These are phyloP conservation scores for Lodderomyces parapsilosis DNA, from an alignment of 1,139 yeast species.

Conservation along the genomic window DNA sequence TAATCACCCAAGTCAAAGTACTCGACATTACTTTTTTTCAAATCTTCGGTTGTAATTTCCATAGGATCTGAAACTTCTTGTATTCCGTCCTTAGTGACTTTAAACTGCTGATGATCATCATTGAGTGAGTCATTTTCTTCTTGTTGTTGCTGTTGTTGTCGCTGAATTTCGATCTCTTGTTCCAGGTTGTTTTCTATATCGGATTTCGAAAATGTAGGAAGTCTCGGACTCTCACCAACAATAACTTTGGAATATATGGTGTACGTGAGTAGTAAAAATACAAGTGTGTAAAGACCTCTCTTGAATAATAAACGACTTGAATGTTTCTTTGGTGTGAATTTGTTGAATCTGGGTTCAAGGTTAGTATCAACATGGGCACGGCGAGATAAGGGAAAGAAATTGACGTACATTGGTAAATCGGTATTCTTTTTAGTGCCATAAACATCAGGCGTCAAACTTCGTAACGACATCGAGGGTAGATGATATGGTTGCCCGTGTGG, in stretches of 20 bases:
- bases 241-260: constrained; percentile 12
- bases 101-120: constrained; percentile 23
- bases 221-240: neutral
- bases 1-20: constrained; percentile 61
- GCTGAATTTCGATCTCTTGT: constrained; percentile 2
- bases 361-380: constrained; percentile 9
- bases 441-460: constrained; percentile 21
- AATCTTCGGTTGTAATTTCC: constrained; percentile 17
- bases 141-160: constrained; percentile 5
- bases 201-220: neutral
- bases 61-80: constrained; percentile 11
- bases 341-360: constrained; percentile 12
- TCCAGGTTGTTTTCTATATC: constrained; percentile 5
- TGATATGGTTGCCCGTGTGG: neutral
- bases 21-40: constrained; percentile 42
- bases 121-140: constrained; percentile 1
- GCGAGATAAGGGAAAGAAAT: neutral
- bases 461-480: constrained; percentile 9
- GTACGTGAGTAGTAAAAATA: constrained; percentile 11
- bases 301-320: constrained; percentile 13
- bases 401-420: constrained; percentile 48
- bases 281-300: constrained; percentile 10
- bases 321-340: constrained; percentile 15
- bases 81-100: constrained; percentile 41
- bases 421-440: constrained; percentile 35